Conservation (phyloP, 2,329 filamentous ascomycete genomes). For the Venturia effusa region DNA sequence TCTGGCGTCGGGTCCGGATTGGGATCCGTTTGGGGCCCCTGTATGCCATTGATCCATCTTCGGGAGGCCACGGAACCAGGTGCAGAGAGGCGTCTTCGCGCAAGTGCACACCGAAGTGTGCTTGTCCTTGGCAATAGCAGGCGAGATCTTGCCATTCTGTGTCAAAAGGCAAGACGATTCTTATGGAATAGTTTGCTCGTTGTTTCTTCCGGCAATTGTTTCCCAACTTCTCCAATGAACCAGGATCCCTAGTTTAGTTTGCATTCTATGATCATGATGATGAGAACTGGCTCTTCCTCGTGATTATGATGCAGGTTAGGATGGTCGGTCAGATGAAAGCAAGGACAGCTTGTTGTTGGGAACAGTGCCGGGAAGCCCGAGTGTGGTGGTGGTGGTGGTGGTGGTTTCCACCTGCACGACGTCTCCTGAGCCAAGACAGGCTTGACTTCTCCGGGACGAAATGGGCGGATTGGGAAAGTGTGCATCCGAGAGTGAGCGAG, state of each 20-base stretch:
- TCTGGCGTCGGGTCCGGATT: conserved; percentile 23
- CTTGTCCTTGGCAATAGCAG: background rate
- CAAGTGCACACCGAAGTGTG: background rate
- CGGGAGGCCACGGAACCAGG: background rate
- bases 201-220: background rate
- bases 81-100: background rate
- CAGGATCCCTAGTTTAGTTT: background rate
- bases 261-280: background rate
- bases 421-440: background rate
- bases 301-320: background rate
- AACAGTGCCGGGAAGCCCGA: background rate
- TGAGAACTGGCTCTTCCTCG: background rate
- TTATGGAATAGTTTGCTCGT: background rate
- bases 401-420: background rate
- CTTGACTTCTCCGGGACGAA: background rate
- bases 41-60: background rate
- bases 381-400: background rate
- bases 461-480: background rate
- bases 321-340: background rate
- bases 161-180: background rate
- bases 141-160: background rate
- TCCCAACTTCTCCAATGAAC: background rate
- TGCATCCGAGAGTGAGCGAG: too few species aligned
- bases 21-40: conserved; percentile 22
- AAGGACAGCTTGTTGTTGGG: background rate